phyloP scores from a whole-genome alignment of 2,329 filamentous ascomycete genomes.

The Capronia coronata region DNA sequence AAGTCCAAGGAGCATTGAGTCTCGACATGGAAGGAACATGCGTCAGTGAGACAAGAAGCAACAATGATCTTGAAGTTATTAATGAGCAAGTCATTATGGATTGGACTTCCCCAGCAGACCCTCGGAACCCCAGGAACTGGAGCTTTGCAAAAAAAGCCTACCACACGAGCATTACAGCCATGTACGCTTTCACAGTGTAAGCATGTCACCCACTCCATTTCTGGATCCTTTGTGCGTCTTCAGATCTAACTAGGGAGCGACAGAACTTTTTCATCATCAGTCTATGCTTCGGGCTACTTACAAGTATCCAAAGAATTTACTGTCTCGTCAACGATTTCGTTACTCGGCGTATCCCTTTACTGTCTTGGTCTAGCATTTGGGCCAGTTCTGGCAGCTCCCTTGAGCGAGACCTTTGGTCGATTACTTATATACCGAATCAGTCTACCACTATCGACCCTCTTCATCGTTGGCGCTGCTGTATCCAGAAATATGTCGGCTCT shows the following conservation, averaged over 20 bases:
- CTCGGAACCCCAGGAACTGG: neutral
- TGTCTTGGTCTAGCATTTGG: constrained; percentile 65
- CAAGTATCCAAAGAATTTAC: constrained; percentile 48
- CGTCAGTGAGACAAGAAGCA: too few species aligned
- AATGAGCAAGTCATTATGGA: too few species aligned
- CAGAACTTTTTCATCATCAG: constrained; percentile 29
- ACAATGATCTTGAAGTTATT: too few species aligned
- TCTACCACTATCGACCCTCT: constrained; percentile 53
- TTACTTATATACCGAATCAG: constrained; percentile 62
- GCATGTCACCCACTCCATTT: neutral
- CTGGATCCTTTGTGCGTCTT: neutral
- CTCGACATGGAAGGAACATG: too few species aligned
- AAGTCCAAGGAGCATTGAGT: too few species aligned
- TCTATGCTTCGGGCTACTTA: constrained; percentile 36
- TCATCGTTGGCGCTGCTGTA: constrained; percentile 37
- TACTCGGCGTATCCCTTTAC: constrained; percentile 61
- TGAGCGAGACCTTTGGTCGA: constrained; percentile 65
- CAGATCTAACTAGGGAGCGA: neutral
- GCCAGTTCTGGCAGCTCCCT: constrained; percentile 63
- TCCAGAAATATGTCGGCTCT: constrained; percentile 62
- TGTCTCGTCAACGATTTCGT: constrained; percentile 29
- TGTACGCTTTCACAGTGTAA: constrained; percentile 5
- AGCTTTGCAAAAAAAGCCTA: neutral
- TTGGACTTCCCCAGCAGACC: too few species aligned
- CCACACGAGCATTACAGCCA: neutral